A percentile compares a stretch with the other conserved stretches of the same genome.
Evolutionary conservation across 805 yeast genomes (phyloP).

Genomic region (Saturnispora saitoi): DNA sequence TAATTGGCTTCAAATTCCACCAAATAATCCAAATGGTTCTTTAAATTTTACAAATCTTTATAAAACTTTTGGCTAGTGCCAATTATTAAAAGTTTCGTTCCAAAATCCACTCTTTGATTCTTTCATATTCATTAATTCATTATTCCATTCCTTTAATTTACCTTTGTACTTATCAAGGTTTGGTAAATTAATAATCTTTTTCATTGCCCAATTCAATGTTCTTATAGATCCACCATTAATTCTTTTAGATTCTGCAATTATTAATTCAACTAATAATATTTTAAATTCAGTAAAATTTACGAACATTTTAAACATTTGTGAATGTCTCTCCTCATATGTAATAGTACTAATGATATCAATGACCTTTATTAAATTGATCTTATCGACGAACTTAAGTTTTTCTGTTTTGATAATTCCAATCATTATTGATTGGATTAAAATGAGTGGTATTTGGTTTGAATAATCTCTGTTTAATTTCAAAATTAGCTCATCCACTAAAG

Average conservation of each 20-base stretch:
- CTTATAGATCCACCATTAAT: conserved; percentile 17
- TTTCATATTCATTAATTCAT: conserved; percentile 18
- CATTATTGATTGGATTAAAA: conserved; percentile 21
- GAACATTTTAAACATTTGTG: conserved; percentile 10
- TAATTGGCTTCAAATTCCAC: conserved; percentile 77
- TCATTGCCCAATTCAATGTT: conserved; percentile 22
- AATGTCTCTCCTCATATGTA: conserved; percentile 15
- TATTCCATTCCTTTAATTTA: conserved; percentile 18
- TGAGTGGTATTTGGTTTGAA: conserved; percentile 18
- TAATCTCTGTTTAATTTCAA: conserved; percentile 18
- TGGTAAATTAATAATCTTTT: conserved; percentile 15
- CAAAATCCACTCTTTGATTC: conserved; percentile 20
- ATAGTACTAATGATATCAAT: conserved; percentile 19
- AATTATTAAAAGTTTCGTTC: conserved; percentile 11
- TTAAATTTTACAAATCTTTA: conserved; percentile 45
- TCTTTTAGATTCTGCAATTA: conserved; percentile 18
- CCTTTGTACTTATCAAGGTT: conserved; percentile 8
- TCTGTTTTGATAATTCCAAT: conserved; percentile 16
- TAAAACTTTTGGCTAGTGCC: conserved; percentile 10
- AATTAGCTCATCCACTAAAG: conserved; percentile 12
- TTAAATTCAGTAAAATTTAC: conserved; percentile 14
- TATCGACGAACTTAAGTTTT: conserved; percentile 12
- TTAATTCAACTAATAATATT: conserved; percentile 16
- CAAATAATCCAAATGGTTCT: conserved; percentile 44
- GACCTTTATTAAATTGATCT: conserved; percentile 16